Base-by-base conservation (phyloP, 805 yeast species). In the Candida peoriensis region DNA sequence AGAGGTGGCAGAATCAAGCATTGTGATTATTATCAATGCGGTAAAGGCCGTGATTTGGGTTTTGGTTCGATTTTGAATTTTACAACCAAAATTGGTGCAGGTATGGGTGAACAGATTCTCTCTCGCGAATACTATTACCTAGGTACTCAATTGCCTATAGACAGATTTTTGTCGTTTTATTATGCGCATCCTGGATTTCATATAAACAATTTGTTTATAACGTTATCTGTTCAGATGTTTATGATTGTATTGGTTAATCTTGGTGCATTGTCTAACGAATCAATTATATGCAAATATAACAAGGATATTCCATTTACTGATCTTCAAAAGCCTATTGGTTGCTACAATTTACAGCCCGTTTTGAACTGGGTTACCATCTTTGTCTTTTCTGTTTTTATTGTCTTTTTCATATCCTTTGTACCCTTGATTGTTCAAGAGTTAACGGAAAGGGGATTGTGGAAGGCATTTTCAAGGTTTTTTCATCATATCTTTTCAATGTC, bases 111-210 rank as follows among this genome's bases (percentile, higher is more conserved):
- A 56, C 97, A 90, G 58, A 73, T 89, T 58, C 62, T 90, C 22
- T 86, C 96, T 6, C 72, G 97, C 51, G 97, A 90, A 52, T 87
- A 89, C 60, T 90, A 81, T 57, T 87, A 85, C 58, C 59, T 90
- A 41, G 97, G 97, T 2, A 86, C 96, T 2, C 86, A 79, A 48
- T 64, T 90, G 36, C 95, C 96, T 3, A 68, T 89, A 28, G 97
- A 90, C 56, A 63, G 96, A 32, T 89, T 90, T 62, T 61, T 90
- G 34, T 86, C 97, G 0, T 90, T 90, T 60, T 90, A 85, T 59
- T 90, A 90, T 61, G 97, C 97, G 0, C 97, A 90, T 58, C 90
- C 96, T 9, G 97, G 97, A 6, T 90, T 90, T 64, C 97, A 90
- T 59, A 66, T 90, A 48, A 90, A 90, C 57, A 90, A 90, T 55